Evolutionary conservation across 192 early-diverging fungal species (phyloP), one percentile per base, ranked within the genome.

Genomic region (Linnemannia exigua): DNA sequence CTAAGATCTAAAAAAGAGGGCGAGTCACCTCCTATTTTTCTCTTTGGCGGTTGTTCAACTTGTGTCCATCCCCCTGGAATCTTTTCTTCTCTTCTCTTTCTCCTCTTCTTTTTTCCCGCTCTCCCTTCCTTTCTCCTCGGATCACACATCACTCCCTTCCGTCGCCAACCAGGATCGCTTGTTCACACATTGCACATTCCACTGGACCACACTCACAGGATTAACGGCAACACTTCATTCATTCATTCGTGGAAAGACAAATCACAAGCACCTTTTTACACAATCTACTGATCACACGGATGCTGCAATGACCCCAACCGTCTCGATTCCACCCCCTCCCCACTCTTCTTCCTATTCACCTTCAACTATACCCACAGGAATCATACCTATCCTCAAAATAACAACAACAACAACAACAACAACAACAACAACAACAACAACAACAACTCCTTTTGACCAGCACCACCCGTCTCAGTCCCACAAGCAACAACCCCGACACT

Each of bases 361-460:
- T 7, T 58, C n/a, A 58, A 63, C 58, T 25, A 63, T 63, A 63
- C 58, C 58, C 58, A 63, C 58, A 63, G 58, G 58, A 63, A 1
- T 31, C 25, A 28, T 63, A 1, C 28, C 58, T 3, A 25, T 31
- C 58, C 28, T 63, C 25, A 63, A 63, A 63, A 44, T 9, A 44
- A 44, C 58, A 63, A 15, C 58, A 16, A 3, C 28, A 8, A 14
- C 58, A n/a, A 25, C 54, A 58, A 63, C 52, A 25, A 4, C 52
- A n/a, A 54, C 52, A 6, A 6, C 52, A 54, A 63, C 58, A 63
- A 19, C 58, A 31, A 28, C 20, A 58, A 58, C 52, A 58, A 58
- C 41, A 44, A 44, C 41, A 44, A n/a, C n/a, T n/a, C n/a, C n/a
- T n/a, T n/a, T n/a, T n/a, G n/a, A n/a, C n/a, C n/a, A n/a, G n/a